Base-by-base conservation (phyloP, 305 asterid species). In the Fraxinus paxiana region DNA sequence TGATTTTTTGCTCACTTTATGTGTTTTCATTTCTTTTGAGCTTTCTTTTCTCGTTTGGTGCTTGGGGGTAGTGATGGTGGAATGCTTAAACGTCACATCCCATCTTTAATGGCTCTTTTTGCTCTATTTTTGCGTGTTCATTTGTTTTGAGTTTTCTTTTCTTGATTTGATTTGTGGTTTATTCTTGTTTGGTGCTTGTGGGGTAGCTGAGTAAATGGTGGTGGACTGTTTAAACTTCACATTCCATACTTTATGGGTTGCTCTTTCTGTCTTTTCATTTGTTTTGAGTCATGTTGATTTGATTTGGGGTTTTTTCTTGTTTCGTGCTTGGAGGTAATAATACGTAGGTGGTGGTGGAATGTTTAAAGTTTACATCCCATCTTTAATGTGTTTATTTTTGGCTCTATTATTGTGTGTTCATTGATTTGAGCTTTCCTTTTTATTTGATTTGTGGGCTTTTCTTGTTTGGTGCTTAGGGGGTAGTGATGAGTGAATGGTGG, bases 151-250 rank as follows among this genome's bases (percentile, higher is more conserved):
- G 17, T 1, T 65, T 59, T 73, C 10, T 59, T 10, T 43, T 35
- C 0, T 15, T 22, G 0, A 20, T 35, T 48, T 77, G 3, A 31
- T 38, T 72, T 70, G 51, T 54, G 12, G 70, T 8, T 35, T 3
- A 35, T 80, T 76, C 59, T 24, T 69, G 41, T 22, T 84, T 79
- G 48, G 80, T 56, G 67, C 75, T 65, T 69, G 35, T 69, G 35
- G 10, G 22, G 69, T 20, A 59, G 38, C 63, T 48, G 75, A 80
- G 83, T 13, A 24, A 28, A 74, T 35, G 65, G 70, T 77, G 77
- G 78, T 31, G 86, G 26, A 24, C 26, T 24, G 26, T 87, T 83
- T 54, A 80, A 84, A 15, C 82, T 67, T 1, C 10, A 6, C 9
- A 18, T 56, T 10, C 22, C 9, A 35, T 34, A 35, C 41, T 56